Conservation (phyloP, 768 basidiomycete genomes). For the Steccherinum ochraceum region DNA sequence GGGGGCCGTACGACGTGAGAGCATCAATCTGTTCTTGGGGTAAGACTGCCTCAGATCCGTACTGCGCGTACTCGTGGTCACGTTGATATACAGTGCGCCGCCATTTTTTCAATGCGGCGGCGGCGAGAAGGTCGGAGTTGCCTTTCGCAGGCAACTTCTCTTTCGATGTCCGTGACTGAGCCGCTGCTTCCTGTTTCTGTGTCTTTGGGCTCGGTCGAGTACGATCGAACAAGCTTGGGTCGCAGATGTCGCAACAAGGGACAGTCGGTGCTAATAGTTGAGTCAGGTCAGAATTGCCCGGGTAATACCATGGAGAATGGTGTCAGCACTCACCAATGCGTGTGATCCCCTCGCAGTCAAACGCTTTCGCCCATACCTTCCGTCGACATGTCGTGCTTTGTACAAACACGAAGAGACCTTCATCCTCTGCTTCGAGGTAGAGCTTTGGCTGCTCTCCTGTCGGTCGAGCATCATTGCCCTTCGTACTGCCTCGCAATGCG, state of each 20-base stretch:
- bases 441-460: slow-evolving; percentile 5
- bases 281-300: too few relatives aligned
- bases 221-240: slow-evolving; percentile 2
- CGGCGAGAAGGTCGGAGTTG: not conserved
- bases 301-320: too few relatives aligned
- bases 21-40: not conserved
- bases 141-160: too few relatives aligned
- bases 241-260: slow-evolving; percentile 6
- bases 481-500: slow-evolving; percentile 1
- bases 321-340: not conserved
- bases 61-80: not conserved
- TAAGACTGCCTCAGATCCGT: not conserved
- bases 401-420: slow-evolving; percentile 24
- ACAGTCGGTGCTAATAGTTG: not conserved
- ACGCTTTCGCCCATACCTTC: slow-evolving; percentile 14
- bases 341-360: slow-evolving; percentile 8
- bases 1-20: not conserved
- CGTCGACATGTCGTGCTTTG: slow-evolving; percentile 24
- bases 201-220: slow-evolving; percentile 1
- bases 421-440: slow-evolving; percentile 12
- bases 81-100: not conserved
- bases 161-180: too few relatives aligned
- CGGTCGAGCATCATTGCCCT: not conserved
- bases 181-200: too few relatives aligned
- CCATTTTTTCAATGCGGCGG: not conserved